These are phyloP conservation scores for Candida boleticola DNA, from an alignment of 805 yeast genomes.

Conservation along the genomic window DNA sequence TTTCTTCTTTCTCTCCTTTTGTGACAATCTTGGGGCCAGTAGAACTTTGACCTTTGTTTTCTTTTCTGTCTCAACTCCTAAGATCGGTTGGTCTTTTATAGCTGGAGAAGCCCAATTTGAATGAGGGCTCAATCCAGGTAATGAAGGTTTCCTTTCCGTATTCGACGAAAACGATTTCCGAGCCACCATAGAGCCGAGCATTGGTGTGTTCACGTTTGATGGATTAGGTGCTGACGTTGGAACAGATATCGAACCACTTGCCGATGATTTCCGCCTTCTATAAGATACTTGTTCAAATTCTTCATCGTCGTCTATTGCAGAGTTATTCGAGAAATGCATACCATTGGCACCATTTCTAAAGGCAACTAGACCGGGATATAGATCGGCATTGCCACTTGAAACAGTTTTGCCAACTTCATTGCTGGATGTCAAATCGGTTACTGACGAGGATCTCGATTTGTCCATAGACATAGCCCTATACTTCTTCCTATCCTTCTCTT, in stretches of 20 bases:
- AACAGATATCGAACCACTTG: neutral
- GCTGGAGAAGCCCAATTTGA: constrained; percentile 25
- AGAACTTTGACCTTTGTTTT: constrained; percentile 28
- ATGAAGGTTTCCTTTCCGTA: constrained; percentile 1
- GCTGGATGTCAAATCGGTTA: neutral
- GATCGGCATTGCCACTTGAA: neutral
- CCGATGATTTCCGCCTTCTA: constrained; percentile 12
- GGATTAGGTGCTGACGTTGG: too few relatives aligned
- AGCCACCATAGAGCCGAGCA: too few relatives aligned
- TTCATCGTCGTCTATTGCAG: constrained; percentile 20
- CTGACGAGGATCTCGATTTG: constrained; percentile 2
- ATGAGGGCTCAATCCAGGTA: constrained; percentile 21
- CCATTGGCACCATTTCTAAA: constrained; percentile 1
- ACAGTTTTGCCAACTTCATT: too few relatives aligned
- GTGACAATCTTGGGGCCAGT: constrained; percentile 48
- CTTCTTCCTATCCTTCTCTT: constrained; percentile 16
- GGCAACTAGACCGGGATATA: neutral
- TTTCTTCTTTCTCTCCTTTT: constrained; percentile 54
- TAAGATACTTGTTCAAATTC: constrained; percentile 27
- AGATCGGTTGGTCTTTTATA: constrained; percentile 9
- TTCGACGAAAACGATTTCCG: neutral
- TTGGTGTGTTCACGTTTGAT: too few relatives aligned
- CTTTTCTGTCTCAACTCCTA: constrained; percentile 8
- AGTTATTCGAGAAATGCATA: constrained; percentile 7
- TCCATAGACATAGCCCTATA: constrained; percentile 11